Evolutionary conservation across 2,329 filamentous ascomycete species (phyloP).

Genomic region (Fusarium robinianum): DNA sequence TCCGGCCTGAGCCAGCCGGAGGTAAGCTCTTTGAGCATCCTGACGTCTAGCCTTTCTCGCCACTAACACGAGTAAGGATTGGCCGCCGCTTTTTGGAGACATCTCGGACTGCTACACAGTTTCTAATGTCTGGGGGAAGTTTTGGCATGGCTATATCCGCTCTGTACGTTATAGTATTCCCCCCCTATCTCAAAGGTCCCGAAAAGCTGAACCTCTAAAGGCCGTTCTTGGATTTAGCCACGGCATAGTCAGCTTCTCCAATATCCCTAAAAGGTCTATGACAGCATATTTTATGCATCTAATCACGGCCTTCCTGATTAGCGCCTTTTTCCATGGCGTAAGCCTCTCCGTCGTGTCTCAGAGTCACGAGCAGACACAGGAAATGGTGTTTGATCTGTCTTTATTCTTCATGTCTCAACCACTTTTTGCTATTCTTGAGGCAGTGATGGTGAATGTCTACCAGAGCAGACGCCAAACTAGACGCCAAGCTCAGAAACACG

Average conservation of each 20-base stretch:
- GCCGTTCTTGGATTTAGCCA: slow-evolving; percentile 11
- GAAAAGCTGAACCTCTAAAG: neutral
- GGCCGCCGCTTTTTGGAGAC: slow-evolving; percentile 18
- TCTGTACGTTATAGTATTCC: slow-evolving; percentile 1
- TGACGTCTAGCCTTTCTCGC: fast-evolving
- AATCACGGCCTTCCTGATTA: slow-evolving; percentile 14
- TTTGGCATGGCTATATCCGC: slow-evolving; percentile 23
- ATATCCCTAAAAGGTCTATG: neutral
- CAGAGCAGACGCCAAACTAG: neutral
- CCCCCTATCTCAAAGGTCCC: fast-evolving
- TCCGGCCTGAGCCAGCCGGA: slow-evolving; percentile 3
- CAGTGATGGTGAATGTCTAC: neutral
- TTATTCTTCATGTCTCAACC: slow-evolving; percentile 17
- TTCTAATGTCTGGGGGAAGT: slow-evolving; percentile 22
- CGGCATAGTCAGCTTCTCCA: neutral
- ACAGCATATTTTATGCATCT: slow-evolving; percentile 15
- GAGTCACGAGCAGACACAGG: neutral
- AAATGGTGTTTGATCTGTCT: slow-evolving; percentile 1
- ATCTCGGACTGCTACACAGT: slow-evolving; percentile 11
- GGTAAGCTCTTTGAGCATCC: neutral
- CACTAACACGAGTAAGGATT: slow-evolving; percentile 10
- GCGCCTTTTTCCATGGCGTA: slow-evolving; percentile 17
- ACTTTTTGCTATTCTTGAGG: slow-evolving; percentile 2
- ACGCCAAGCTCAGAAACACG: neutral
- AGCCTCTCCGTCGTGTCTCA: slow-evolving; percentile 14